phyloP scores from a whole-genome alignment of 2,329 filamentous ascomycete species.

The Dactylellina sp. region DNA sequence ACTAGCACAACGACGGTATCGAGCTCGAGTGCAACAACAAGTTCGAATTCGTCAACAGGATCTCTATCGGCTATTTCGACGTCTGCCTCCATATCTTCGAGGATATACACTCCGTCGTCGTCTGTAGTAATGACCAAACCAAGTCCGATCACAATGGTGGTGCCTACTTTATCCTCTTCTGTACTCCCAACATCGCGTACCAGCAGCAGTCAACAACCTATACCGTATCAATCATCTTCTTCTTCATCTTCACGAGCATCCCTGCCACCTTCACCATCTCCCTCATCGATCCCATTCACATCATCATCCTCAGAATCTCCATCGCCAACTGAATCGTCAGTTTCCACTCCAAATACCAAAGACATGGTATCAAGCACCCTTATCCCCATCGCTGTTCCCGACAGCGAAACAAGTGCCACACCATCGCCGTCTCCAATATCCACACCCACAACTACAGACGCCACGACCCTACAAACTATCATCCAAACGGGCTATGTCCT shows the following conservation, averaged over 20 bases:
- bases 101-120: not conserved
- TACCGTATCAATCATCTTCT: too few species aligned
- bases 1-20: not conserved
- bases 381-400: slow-evolving; percentile 22
- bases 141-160: not conserved
- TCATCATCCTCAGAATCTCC: too few species aligned
- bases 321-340: too few species aligned
- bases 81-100: not conserved
- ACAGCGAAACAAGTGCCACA: not conserved
- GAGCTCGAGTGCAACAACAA: not conserved
- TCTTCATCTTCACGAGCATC: not conserved
- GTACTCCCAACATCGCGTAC: not conserved
- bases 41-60: not conserved
- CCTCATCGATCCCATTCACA: not conserved
- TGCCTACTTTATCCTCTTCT: slow-evolving; percentile 1
- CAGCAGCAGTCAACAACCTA: not conserved
- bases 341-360: not conserved
- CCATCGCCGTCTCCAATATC: not conserved
- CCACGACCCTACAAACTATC: not conserved
- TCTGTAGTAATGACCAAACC: not conserved
- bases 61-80: too few species aligned
- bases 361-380: slow-evolving; percentile 20
- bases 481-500: slow-evolving; percentile 24
- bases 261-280: not conserved
- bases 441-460: not conserved